A percentile compares a stretch with the other conserved stretches of the same genome.
phyloP scores from a whole-genome alignment of 2,329 filamentous ascomycete species.

The Sclerotinia glacialis region DNA sequence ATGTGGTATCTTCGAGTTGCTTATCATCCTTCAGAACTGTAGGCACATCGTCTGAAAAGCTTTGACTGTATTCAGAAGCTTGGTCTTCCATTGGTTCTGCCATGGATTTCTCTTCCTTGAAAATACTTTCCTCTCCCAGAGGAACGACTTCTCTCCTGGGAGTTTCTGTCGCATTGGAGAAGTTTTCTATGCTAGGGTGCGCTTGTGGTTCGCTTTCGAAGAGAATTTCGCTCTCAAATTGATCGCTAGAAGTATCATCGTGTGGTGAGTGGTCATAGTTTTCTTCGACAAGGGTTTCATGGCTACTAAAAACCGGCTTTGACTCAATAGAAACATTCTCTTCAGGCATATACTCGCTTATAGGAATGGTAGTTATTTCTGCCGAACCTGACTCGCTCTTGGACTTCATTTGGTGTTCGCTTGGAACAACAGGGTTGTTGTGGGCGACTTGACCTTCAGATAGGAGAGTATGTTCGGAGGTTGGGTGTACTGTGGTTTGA shows the following conservation, averaged over 20 bases:
- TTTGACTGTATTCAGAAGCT: no score
- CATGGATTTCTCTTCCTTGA: neutral
- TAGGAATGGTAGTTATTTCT: neutral
- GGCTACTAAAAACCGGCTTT: neutral
- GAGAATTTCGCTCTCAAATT: neutral
- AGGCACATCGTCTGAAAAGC: neutral
- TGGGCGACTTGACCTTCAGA: accelerated
- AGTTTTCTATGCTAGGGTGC: neutral
- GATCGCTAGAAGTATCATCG: neutral
- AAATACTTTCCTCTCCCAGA: no score
- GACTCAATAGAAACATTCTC: no score
- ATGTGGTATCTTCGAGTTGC: neutral
- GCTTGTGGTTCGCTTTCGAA: neutral
- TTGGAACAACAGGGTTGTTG: neutral
- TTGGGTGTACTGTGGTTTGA: neutral
- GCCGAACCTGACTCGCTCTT: neutral
- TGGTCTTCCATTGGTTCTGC: neutral
- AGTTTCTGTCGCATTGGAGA: neutral
- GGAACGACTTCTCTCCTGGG: neutral
- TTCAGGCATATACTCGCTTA: neutral
- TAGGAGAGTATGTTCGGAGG: neutral
- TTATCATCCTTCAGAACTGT: neutral
- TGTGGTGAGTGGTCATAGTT: neutral
- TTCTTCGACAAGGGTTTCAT: no score
- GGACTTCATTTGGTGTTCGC: neutral